These are phyloP conservation scores for Prunus salicina DNA, from an alignment of 306 rosid species.

Conservation along the genomic window DNA sequence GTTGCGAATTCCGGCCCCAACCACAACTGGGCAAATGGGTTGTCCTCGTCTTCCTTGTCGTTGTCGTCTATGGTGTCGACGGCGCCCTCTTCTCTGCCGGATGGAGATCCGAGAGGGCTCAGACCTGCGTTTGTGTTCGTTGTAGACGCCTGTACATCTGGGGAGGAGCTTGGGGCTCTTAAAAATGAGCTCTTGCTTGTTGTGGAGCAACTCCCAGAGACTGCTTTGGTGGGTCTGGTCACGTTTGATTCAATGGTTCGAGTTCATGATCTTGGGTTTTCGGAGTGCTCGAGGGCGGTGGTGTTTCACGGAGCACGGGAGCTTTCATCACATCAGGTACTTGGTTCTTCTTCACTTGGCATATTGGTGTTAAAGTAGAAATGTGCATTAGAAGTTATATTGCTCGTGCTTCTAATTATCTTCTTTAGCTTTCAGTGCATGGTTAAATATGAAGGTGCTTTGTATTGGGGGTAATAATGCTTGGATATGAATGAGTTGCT, in stretches of 20 bases:
- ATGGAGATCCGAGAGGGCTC: constrained; percentile 33
- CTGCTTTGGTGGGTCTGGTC: constrained; percentile 53
- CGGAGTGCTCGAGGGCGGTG: constrained; percentile 57
- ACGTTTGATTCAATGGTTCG: constrained; percentile 82
- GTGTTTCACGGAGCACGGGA: constrained; percentile 61
- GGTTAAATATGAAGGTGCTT: too few species aligned
- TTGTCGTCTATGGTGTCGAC: background rate
- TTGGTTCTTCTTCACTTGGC: background rate
- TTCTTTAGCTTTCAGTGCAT: too few species aligned
- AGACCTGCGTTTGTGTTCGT: constrained; percentile 64
- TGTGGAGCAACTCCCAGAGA: constrained; percentile 63
- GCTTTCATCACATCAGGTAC: constrained; percentile 64
- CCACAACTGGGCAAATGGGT: background rate
- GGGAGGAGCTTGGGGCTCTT: constrained; percentile 60
- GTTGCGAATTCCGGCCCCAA: background rate
- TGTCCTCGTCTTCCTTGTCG: constrained; percentile 1
- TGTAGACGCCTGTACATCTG: constrained; percentile 47
- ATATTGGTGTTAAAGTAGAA: background rate
- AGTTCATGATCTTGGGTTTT: constrained; percentile 58
- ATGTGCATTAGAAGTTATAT: background rate
- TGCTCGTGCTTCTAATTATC: background rate
- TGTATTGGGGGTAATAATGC: too few species aligned
- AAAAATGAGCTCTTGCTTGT: constrained; percentile 59
- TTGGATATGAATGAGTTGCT: background rate
- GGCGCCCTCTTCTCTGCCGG: background rate